Evolutionary conservation across 2,329 filamentous ascomycete genomes (phyloP), one percentile per base, ranked within the genome.

Genomic region (Mariannaea sp.): DNA sequence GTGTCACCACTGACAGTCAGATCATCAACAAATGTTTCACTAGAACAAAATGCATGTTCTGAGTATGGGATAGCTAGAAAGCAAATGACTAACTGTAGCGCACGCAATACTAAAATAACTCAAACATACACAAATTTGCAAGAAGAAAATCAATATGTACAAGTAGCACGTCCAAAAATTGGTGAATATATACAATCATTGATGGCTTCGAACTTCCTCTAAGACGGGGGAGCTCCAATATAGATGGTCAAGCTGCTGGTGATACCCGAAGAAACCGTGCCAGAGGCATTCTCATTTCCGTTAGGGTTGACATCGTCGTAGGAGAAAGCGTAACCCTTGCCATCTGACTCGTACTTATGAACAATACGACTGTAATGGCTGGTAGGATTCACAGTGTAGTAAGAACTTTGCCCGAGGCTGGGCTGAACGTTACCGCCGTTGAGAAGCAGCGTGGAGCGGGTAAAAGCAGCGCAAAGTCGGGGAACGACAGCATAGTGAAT

Each of bases 241-340:
- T 55, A 72, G 16, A 74, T 59, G 1, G 63, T 69, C 50, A 73
- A 50, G 10, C 42, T 59, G 3, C 65, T 51, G 0, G 67, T 65
- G 8, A 42, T 53, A 1, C 59, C 62, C 1, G 68, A 68, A 0
- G 63, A 44, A 13, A 74, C 65, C 12, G 66, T 55, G 0, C 71
- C 73, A 1, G 73, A 73, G 3, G 81, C 79, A 65, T 87, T 82
- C 57, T 77, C 72, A 22, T 78, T 75, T 14, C 77, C 81, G 54
- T 77, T 73, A 0, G 83, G 79, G 49, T 82, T 81, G 14, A 89
- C 85, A 65, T 89, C 86, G 62, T 89, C 86, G 60, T 87, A 89
- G 0, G 86, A 77, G 64, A 88, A 89, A 0, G 83, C 80, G 65
- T 89, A 89, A 0, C 86, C 86, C 38, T 75, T 72, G 1, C 79